These are phyloP conservation scores for Blastobotrys elegans DNA, from an alignment of 1,139 yeast species.

Conservation along the genomic window DNA sequence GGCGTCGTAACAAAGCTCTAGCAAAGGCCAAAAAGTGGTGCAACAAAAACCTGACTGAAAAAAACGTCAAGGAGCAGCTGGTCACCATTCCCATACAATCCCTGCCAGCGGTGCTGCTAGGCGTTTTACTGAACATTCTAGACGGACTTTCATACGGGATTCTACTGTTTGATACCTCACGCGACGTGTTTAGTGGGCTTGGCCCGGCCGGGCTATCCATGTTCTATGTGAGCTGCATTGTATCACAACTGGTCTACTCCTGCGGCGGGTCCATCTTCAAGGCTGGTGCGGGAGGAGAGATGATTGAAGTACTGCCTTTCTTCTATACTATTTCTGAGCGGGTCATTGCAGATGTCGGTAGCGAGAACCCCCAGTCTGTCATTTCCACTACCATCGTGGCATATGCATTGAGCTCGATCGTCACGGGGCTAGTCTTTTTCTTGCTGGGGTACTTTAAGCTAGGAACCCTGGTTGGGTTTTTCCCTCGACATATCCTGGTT, in stretches of 20 bases:
- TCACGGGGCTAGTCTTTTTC: constrained; percentile 81
- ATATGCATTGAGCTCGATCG: constrained; percentile 73
- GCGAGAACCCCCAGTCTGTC: constrained; percentile 51
- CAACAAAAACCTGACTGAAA: background rate
- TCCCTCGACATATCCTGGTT: constrained; percentile 91
- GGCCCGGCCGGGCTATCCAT: constrained; percentile 90
- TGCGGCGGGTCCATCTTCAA: constrained; percentile 86
- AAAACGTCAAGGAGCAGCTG: constrained; percentile 4
- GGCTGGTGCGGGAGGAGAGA: constrained; percentile 91
- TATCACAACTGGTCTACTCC: constrained; percentile 83
- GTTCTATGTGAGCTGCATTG: constrained; percentile 86
- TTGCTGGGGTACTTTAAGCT: constrained; percentile 69
- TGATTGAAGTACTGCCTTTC: constrained; percentile 97
- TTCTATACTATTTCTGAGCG: constrained; percentile 91
- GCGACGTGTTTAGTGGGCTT: constrained; percentile 63
- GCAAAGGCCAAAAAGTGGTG: constrained; percentile 6
- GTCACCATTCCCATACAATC: constrained; percentile 42
- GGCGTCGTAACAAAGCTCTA: background rate
- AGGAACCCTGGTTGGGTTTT: constrained; percentile 87
- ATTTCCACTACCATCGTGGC: constrained; percentile 85
- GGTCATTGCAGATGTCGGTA: constrained; percentile 55
- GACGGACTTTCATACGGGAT: constrained; percentile 96
- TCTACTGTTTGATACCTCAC: constrained; percentile 92
- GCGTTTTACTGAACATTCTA: constrained; percentile 74
- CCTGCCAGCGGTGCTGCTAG: constrained; percentile 76